phyloP scores from a whole-genome alignment of 306 rosid genomes.

The barrel medic (Medicago truncatula) region MtrunA17r5.0-ANR NC_053044.1:48338001-48338500 shows the following conservation, averaged over 20 bases:
- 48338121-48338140: neutral
- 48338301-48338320: conserved; percentile 45
- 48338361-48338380: conserved; percentile 61
- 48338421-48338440: neutral
- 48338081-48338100: conserved; percentile 72
- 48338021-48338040: conserved; percentile 76
- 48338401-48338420: neutral
- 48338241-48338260: too few species aligned
- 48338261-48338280: conserved; percentile 47
- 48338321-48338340: conserved; percentile 57
- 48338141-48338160: neutral
- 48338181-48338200: too few species aligned
- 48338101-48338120: neutral
- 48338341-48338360: conserved; percentile 54
- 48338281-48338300: conserved; percentile 67
- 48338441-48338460: neutral
- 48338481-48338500: too few species aligned
- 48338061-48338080: conserved; percentile 59
- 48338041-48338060: conserved; percentile 80
- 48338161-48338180: neutral
- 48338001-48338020: conserved; percentile 71
- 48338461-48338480: too few species aligned
- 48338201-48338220: too few species aligned
- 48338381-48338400: conserved; percentile 42
- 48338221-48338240: too few species aligned